phyloP scores from a whole-genome alignment of 495 filamentous ascomycete species.

The Massariosphaeria phaeospora region DNA sequence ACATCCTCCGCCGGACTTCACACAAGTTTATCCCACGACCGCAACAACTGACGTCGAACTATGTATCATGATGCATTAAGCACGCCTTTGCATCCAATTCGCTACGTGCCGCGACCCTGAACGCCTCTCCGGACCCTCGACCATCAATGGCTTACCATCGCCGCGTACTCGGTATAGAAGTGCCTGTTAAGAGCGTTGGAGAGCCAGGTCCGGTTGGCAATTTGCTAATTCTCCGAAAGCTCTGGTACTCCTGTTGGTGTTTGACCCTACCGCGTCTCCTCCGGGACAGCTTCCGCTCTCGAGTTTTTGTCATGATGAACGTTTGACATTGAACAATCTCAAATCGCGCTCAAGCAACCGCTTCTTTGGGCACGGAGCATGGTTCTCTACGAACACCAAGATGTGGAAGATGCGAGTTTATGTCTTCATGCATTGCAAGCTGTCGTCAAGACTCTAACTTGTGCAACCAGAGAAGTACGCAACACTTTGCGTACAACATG shows the following conservation, averaged over 20 bases:
- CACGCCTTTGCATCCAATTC: background rate
- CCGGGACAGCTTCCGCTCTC: too few relatives aligned
- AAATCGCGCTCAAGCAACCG: too few relatives aligned
- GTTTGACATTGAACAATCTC: too few relatives aligned
- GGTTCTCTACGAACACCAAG: background rate
- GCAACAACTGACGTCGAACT: background rate
- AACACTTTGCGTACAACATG: constrained; percentile 6
- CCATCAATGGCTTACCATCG: background rate
- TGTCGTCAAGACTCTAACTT: background rate
- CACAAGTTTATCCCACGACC: too few relatives aligned
- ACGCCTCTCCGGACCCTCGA: too few relatives aligned
- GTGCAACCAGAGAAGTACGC: constrained; percentile 6
- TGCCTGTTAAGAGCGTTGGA: background rate
- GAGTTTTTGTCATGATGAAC: too few relatives aligned
- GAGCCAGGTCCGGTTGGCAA: background rate
- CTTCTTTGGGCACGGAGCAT: constrained; percentile 9
- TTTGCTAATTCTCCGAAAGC: background rate
- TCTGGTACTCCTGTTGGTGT: background rate
- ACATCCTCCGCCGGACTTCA: too few relatives aligned
- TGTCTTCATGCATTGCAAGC: constrained; percentile 19
- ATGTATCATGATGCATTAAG: background rate
- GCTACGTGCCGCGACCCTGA: background rate
- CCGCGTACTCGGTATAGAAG: too few relatives aligned
- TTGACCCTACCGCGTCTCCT: too few relatives aligned
- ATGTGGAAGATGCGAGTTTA: background rate